Percentiles rank a stretch among this genome's conserved stretches.
Conservation (phyloP, 2,329 filamentous ascomycete species). For the Cladosporium cucumerinum region DNA sequence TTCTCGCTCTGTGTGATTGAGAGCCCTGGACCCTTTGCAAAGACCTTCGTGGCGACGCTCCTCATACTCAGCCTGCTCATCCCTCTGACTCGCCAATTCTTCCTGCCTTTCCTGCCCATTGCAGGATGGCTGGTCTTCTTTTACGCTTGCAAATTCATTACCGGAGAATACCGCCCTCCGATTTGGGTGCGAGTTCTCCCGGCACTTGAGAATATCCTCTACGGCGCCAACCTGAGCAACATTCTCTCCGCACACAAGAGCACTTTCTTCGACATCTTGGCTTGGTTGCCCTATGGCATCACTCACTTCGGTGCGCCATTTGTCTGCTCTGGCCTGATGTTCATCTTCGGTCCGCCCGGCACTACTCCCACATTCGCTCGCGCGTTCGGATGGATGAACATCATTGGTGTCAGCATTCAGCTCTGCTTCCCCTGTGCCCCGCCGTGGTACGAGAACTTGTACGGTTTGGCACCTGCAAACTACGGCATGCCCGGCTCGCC, state of each 20-base stretch:
- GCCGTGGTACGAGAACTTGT: constrained; percentile 94
- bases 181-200: constrained; percentile 96
- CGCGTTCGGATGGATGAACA: constrained; percentile 89
- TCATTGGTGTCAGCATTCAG: constrained; percentile 82
- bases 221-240: constrained; percentile 92
- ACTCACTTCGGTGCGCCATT: constrained; percentile 85
- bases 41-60: constrained; percentile 66
- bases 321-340: constrained; percentile 74
- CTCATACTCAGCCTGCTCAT: constrained; percentile 70
- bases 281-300: constrained; percentile 90
- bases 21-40: constrained; percentile 70
- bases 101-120: constrained; percentile 80
- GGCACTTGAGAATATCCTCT: constrained; percentile 92
- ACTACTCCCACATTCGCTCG: constrained; percentile 80
- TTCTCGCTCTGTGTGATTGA: constrained; percentile 84
- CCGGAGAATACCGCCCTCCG: constrained; percentile 79
- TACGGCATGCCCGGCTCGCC: constrained; percentile 89
- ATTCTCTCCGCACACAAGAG: constrained; percentile 89
- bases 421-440: constrained; percentile 89
- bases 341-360: constrained; percentile 83
- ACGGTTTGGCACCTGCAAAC: constrained; percentile 85
- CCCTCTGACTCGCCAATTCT: constrained; percentile 85
- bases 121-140: constrained; percentile 87
- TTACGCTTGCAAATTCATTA: constrained; percentile 89
- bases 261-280: constrained; percentile 77